phyloP scores from a whole-genome alignment of 345 rosid species.

The Boechera stricta region DNA sequence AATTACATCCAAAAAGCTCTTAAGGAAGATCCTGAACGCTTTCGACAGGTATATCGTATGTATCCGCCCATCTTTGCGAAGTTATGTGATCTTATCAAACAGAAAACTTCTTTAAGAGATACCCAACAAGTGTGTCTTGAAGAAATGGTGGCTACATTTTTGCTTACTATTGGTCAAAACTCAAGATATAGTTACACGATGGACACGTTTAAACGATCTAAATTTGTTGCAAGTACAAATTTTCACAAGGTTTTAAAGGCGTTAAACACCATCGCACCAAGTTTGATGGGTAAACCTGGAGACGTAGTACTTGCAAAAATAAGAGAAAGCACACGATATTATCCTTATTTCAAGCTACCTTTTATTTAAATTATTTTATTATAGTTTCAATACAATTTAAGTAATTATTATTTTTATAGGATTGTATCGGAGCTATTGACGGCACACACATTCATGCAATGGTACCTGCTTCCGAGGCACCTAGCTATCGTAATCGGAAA shows the following conservation, averaged over 20 bases:
- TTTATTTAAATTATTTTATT: too few relatives aligned
- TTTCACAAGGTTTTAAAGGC: background rate
- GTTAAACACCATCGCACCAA: background rate
- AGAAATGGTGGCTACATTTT: slow-evolving; percentile 3
- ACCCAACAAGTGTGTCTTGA: background rate
- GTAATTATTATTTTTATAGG: background rate
- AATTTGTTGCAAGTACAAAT: background rate
- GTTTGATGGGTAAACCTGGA: background rate
- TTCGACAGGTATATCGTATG: background rate
- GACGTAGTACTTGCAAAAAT: background rate
- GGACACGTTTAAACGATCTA: background rate
- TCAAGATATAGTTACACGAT: background rate
- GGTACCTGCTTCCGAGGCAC: background rate
- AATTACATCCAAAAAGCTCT: background rate
- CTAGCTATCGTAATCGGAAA: background rate
- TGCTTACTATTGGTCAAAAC: background rate
- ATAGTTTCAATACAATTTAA: too few relatives aligned
- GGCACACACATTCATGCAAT: background rate
- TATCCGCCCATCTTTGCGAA: background rate
- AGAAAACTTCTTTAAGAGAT: background rate
- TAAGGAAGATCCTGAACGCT: background rate
- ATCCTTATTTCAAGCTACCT: background rate
- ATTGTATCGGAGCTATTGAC: background rate
- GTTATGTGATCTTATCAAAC: background rate
- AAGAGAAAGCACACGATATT: background rate